These are phyloP conservation scores for Dactylellina leptospora DNA, from an alignment of 2,329 filamentous ascomycete genomes.

Conservation along the genomic window DNA sequence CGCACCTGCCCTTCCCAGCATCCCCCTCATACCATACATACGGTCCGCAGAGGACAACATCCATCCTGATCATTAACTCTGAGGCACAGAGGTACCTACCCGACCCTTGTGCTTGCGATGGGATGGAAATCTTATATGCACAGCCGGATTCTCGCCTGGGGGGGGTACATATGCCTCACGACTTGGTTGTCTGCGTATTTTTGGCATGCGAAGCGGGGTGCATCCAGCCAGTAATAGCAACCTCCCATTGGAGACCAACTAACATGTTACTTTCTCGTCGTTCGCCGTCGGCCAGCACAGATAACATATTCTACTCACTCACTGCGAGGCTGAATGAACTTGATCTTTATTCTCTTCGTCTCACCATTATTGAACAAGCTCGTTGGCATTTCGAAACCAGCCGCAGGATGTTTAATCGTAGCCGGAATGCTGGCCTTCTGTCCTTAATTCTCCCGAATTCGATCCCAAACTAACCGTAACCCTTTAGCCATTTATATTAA, in stretches of 20 bases:
- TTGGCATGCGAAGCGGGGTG: slow-evolving; percentile 25
- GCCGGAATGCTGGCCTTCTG: background rate
- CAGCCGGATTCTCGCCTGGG: background rate
- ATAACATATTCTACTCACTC: too few species aligned
- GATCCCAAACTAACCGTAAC: background rate
- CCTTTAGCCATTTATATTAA: background rate
- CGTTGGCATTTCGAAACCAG: background rate
- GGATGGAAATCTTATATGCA: slow-evolving; percentile 6
- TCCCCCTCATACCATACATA: too few species aligned
- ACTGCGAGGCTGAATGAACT: background rate
- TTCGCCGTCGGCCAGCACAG: too few species aligned
- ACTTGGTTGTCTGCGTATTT: background rate
- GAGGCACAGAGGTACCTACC: too few species aligned
- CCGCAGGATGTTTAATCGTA: background rate
- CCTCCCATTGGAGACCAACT: too few species aligned
- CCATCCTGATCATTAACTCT: too few species aligned
- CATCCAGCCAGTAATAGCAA: slow-evolving; percentile 1
- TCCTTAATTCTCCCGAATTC: background rate
- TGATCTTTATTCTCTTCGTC: background rate
- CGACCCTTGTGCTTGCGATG: too few species aligned
- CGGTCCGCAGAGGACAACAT: too few species aligned
- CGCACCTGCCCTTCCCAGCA: slow-evolving; percentile 35
- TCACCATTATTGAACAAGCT: background rate
- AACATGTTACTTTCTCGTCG: too few species aligned
- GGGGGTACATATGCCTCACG: slow-evolving; percentile 6